Evolutionary conservation across 345 rosid genomes (phyloP), one percentile per base, ranked within the genome.

Genomic region (Ceriops zippeliana): DNA sequence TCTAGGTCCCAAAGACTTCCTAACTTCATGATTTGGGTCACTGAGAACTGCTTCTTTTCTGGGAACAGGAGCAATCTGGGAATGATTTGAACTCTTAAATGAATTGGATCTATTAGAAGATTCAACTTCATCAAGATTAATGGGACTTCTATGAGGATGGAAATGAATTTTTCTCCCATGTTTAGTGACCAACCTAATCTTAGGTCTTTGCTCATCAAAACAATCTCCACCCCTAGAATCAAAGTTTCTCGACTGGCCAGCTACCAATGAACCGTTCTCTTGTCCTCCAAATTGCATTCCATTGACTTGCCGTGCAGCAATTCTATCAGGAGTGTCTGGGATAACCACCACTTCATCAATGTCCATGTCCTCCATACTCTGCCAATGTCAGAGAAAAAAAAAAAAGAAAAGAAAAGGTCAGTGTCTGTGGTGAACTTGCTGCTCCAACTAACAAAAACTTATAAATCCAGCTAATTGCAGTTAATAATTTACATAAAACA

Each of bases 311-410:
- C 69, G 76, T 3, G 77, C 67, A 49, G 64, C 75, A 1, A 78
- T 30, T 71, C 96, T 89, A 63, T 93, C 97, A 57, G 98, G 98
- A 68, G 95, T 88, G 65, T 93, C 95, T 26, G 91, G 97, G 68
- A 89, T 73, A 26, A 80, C 89, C 47, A 80, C 73, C 20, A 88
- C 73, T 65, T 70, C 73, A 60, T 93, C 95, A 79, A 83, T 72
- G 67, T 91, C 89, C 86, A 78, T 67, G 54, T 89, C 87, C 63
- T 93, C 97, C 98, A 89, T 90, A 53, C 58, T 65, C 80, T 81
- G 75, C n/a, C 30, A 24, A 61, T 22, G 13, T 56, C 47, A 11
- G 31, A 38, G 27, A 38, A 20, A 46, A 52, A 54, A 21, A 28
- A 65, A 31, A 28, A 26, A 24, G 13, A 31, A 28, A 26, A 24